A percentile compares a stretch with the other conserved stretches of the same genome.
phyloP scores from a whole-genome alignment of 768 basidiomycete species.

The Mycena venus region DNA sequence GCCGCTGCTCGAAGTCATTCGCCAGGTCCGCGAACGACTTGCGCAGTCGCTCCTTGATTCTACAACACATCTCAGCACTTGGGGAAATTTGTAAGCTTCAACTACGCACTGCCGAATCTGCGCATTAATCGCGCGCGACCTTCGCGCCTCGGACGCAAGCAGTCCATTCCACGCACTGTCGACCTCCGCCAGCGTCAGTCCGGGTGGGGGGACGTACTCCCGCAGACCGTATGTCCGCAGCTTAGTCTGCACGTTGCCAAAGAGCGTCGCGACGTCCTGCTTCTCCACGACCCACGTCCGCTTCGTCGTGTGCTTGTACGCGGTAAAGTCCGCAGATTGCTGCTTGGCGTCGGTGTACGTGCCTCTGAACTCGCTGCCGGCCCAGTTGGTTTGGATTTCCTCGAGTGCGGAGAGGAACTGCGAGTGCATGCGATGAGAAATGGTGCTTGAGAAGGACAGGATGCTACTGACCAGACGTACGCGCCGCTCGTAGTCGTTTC shows the following conservation, averaged over 20 bases:
- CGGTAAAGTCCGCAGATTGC: conserved; percentile 77
- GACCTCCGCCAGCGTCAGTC: conserved; percentile 78
- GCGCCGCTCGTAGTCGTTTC: conserved; percentile 94
- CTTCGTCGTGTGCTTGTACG: conserved; percentile 90
- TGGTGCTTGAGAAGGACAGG: neutral
- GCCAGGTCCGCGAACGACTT: conserved; percentile 84
- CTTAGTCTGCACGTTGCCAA: conserved; percentile 95
- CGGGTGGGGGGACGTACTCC: conserved; percentile 85
- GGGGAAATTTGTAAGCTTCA: neutral
- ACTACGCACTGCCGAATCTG: conserved; percentile 86
- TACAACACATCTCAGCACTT: conserved; percentile 44
- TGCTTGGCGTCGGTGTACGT: conserved; percentile 88
- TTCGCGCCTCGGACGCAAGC: conserved; percentile 77
- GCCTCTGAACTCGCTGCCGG: conserved; percentile 71
- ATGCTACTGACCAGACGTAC: conserved; percentile 69
- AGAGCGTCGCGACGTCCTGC: conserved; percentile 88
- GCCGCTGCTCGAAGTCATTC: conserved; percentile 78
- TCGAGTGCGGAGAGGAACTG: conserved; percentile 78
- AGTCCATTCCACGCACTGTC: conserved; percentile 84
- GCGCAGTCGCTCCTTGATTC: conserved; percentile 86
- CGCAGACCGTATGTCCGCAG: conserved; percentile 89
- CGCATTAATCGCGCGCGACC: conserved; percentile 89
- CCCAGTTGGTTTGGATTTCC: conserved; percentile 80
- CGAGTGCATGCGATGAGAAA: neutral
- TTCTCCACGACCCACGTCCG: conserved; percentile 91